Evolutionary conservation across 306 rosid genomes (phyloP), one percentile per base, ranked within the genome.

Genomic region (Geum urbanum): DNA sequence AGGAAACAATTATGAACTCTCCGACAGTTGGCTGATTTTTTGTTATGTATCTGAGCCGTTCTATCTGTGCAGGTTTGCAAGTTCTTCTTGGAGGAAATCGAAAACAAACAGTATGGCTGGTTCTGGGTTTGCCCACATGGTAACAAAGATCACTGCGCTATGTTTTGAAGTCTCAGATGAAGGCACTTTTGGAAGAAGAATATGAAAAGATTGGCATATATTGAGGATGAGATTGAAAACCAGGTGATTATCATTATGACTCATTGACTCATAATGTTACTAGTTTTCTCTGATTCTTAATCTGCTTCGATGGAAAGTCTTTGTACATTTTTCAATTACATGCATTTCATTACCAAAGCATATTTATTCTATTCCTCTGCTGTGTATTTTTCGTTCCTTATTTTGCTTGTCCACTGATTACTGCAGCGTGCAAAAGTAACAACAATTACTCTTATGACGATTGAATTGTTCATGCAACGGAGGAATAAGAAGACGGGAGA

Each of bases 41-140:
- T 47, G 40, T 56, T 47, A 22, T 56, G 55, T 19, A 70, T 56
- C 74, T 40, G 41, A 70, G 32, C 65, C 16, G 66, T 54, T 32
- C 7, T 70, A 41, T 47, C 18, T 61, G 55, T 45, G 12, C 53
- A 83, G 84, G 87, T 83, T 56, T 83, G 87, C 82, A 83, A 83
- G 66, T 73, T 60, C 70, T 80, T 83, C 63, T 66, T 79, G 83
- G 97, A 91, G 0, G 97, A 97, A 32, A 97, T 95, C 39, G 99
- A 95, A 82, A 95, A 88, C 84, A 94, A 94, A 75, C 99, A 89
- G 70, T 91, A 94, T 71, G 99, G 99, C 63, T 91, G 99, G 99
- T 87, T 94, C 70, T 89, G 99, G 99, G 77, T 2, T 55, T 91
- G 97, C 74, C 97, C 96, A 35, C 91, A 91, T 76, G 97, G 97